A percentile compares a stretch with the other conserved stretches of the same genome.
Conservation (phyloP, 1,284 basidiomycete species). For the Cutaneotrichosporon daszewskae region DNA sequence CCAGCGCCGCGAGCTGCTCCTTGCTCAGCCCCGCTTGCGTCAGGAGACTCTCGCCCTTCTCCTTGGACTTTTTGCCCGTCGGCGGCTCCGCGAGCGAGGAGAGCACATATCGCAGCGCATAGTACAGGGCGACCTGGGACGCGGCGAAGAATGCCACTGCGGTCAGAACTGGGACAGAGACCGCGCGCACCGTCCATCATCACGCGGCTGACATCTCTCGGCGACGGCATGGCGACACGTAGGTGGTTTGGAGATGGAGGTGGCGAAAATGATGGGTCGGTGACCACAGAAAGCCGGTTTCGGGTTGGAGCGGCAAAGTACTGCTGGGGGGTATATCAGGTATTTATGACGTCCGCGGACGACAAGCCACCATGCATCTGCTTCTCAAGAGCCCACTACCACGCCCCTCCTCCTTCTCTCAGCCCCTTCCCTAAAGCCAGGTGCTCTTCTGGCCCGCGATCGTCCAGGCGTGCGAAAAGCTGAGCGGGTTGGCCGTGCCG, state of each 20-base stretch:
- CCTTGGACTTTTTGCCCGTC: constrained; percentile 33
- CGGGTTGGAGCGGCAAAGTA: no score
- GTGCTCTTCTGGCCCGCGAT: constrained; percentile 21
- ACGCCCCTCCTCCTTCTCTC: neutral
- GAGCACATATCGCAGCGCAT: constrained; percentile 45
- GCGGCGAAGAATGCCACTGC: constrained; percentile 60
- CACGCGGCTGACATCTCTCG: constrained; percentile 45
- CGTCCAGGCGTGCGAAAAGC: constrained; percentile 32
- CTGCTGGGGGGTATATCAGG: no score
- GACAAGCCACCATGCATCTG: no score
- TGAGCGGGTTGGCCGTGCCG: constrained; percentile 32
- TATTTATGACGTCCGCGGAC: no score
- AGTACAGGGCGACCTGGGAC: constrained; percentile 50
- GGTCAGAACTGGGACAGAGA: neutral
- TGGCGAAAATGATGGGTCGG: no score
- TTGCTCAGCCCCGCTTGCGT: constrained; percentile 38
- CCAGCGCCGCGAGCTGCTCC: constrained; percentile 49
- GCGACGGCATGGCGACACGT: constrained; percentile 22
- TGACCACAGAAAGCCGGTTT: no score
- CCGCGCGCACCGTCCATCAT: constrained; percentile 47
- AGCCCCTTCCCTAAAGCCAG: constrained; percentile 18
- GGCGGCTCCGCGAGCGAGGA: constrained; percentile 38
- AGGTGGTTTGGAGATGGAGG: no score
- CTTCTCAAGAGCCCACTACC: neutral
- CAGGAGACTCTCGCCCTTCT: constrained; percentile 42